Base-by-base conservation (phyloP, 2,329 filamentous ascomycete genomes). In the Ceratocystiopsis minuta region DNA sequence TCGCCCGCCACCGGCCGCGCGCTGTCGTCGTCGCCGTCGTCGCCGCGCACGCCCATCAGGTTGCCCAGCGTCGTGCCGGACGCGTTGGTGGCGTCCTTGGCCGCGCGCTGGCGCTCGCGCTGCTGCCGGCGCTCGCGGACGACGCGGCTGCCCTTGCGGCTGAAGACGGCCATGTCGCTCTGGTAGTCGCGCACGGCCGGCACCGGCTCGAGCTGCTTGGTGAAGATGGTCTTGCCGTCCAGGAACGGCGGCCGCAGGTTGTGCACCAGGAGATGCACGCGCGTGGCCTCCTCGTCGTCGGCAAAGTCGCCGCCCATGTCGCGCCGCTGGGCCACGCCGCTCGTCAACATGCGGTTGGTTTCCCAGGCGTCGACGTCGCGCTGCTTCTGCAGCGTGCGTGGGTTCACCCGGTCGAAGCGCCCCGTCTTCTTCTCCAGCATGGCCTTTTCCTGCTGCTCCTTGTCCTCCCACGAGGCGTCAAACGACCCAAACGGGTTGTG, bases 81-180 rank as follows among this genome's bases (percentile, higher is more conserved):
- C 56, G 93, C 72, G 50, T 84, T 95, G 0, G 90, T 96, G 7
- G 90, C 88, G 54, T 96, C 81, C 55, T 95, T 86, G 0, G 90
- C 88, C 58, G 96, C 88, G 52, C 86, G 85, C 54, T 93, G 84
- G 36, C 90, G 75, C 57, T 98, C 90, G 48, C 87, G 80, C 58
- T 94, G 86, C 59, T 94, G 86, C 36, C 92, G 70, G 51, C 80
- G 78, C 52, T 98, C 90, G 53, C 81, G 83, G 13, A 98, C 90
- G 2, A 95, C 86, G 52, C 77, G 81, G 55, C 88, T 96, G 1
- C 90, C 90, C 57, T 95, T 95, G 36, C 88, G 74, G 61, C 86
- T 93, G 53, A 96, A 96, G 1, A 98, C 87, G 1, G 90, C 90
- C 90, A 98, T 94, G 55, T 98, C 90, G 55, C 92, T 98, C 60